phyloP scores from a whole-genome alignment of 257 asterid genomes.

The Fraxinus anomala region DNA sequence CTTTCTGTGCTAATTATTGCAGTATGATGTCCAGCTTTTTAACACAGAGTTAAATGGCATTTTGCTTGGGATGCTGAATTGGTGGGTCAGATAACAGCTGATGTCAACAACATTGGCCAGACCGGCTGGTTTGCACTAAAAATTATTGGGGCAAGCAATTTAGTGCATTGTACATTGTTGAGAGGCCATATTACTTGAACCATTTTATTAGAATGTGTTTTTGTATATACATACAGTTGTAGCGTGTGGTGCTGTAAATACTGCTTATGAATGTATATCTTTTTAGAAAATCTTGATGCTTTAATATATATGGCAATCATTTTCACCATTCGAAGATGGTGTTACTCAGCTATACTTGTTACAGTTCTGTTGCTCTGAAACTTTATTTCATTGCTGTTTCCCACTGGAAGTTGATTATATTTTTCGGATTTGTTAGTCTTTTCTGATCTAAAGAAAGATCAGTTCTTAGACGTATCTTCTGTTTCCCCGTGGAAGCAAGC shows the following conservation, averaged over 20 bases:
- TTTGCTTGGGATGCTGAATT: constrained; percentile 81
- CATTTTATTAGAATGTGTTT: constrained; percentile 34
- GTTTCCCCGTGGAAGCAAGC: constrained; percentile 26
- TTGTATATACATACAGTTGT: constrained; percentile 54
- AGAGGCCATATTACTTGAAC: constrained; percentile 43
- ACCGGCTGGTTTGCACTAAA: constrained; percentile 52
- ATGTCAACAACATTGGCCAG: constrained; percentile 70
- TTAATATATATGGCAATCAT: constrained; percentile 15
- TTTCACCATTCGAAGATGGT: constrained; percentile 15
- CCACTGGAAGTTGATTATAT: constrained; percentile 6
- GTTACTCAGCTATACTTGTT: constrained; percentile 25
- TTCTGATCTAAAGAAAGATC: neutral
- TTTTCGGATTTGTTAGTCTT: constrained; percentile 14
- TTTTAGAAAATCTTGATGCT: constrained; percentile 30
- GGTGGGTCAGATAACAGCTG: constrained; percentile 87
- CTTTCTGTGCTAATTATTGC: constrained; percentile 72
- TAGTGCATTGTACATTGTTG: constrained; percentile 54
- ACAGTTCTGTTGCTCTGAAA: constrained; percentile 12
- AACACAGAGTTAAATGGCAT: constrained; percentile 69
- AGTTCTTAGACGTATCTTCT: constrained; percentile 1
- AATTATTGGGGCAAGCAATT: constrained; percentile 46
- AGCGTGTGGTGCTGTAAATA: constrained; percentile 49
- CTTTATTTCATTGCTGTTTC: neutral
- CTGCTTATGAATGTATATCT: constrained; percentile 44
- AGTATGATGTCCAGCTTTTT: constrained; percentile 77